These are phyloP conservation scores for Ophiostoma fasciatum DNA, from an alignment of 2,329 filamentous ascomycete genomes.

Conservation along the genomic window DNA sequence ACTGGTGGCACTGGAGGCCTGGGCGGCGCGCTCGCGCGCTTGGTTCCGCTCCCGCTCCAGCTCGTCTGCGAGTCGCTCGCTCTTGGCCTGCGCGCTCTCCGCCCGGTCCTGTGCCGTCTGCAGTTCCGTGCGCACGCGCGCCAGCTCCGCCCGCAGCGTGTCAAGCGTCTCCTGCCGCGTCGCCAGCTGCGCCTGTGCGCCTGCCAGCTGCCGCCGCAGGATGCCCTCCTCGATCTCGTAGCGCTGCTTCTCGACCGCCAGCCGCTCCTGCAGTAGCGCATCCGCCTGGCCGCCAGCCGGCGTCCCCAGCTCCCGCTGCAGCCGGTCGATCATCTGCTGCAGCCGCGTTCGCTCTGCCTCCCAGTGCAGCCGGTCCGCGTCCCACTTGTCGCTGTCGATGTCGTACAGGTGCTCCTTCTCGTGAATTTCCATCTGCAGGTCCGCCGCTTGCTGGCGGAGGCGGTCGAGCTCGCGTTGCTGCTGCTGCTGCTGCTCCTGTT, in stretches of 20 bases:
- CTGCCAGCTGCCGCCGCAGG: conserved; percentile 58
- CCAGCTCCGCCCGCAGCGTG: conserved; percentile 50
- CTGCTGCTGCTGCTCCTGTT: conserved; percentile 41
- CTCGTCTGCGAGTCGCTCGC: conserved; percentile 58
- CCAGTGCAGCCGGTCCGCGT: conserved; percentile 47
- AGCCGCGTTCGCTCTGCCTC: conserved; percentile 51
- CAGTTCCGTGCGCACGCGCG: conserved; percentile 51
- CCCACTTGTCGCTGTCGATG: conserved; percentile 59
- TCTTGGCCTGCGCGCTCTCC: conserved; percentile 46
- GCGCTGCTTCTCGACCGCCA: conserved; percentile 56
- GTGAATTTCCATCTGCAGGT: conserved; percentile 48
- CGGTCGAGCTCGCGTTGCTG: conserved; percentile 32
- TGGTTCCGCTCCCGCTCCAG: conserved; percentile 52
- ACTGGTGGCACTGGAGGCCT: too few species aligned
- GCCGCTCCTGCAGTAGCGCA: conserved; percentile 50
- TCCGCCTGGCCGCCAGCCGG: conserved; percentile 53
- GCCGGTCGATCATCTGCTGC: conserved; percentile 54
- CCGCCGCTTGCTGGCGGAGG: conserved; percentile 43
- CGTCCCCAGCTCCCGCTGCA: conserved; percentile 53
- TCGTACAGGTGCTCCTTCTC: conserved; percentile 58
- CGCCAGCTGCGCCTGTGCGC: conserved; percentile 56
- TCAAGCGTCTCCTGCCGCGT: conserved; percentile 51
- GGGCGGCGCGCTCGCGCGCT: conserved; percentile 33
- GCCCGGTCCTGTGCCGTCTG: conserved; percentile 51
- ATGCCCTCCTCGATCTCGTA: conserved; percentile 57